These are phyloP conservation scores for Sporisorium graminicola DNA, from an alignment of 1,284 basidiomycete genomes.

Conservation along the genomic window DNA sequence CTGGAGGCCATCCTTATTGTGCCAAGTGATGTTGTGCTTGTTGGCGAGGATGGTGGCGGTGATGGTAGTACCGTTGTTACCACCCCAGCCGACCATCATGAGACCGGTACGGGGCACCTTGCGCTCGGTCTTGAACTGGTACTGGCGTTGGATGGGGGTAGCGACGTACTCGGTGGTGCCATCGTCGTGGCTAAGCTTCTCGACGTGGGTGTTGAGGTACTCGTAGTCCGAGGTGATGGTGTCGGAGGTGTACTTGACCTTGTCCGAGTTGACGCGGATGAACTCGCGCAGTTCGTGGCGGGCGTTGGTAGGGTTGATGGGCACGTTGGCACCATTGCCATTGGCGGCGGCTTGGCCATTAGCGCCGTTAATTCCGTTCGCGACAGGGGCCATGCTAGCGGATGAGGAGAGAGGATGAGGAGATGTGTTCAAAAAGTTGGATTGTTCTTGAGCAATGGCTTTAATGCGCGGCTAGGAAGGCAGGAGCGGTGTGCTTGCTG, in stretches of 20 bases:
- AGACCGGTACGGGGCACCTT: conserved; percentile 92
- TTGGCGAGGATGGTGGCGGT: conserved; percentile 96
- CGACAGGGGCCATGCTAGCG: conserved; percentile 63
- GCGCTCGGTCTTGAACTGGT: conserved; percentile 90
- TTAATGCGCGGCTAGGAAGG: conserved; percentile 62
- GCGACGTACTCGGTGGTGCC: conserved; percentile 66
- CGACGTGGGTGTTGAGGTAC: conserved; percentile 68
- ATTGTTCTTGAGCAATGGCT: background rate
- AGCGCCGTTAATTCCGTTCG: no score
- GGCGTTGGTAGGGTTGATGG: conserved; percentile 67
- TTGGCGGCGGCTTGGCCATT: conserved; percentile 35
- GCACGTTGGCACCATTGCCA: conserved; percentile 43
- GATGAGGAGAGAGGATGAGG: conserved; percentile 11
- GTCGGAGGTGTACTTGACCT: conserved; percentile 63
- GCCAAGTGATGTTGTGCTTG: conserved; percentile 93
- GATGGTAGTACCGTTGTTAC: conserved; percentile 96
- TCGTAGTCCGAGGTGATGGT: conserved; percentile 65
- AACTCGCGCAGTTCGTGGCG: conserved; percentile 66
- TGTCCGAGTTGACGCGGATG: conserved; percentile 67
- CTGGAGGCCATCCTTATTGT: conserved; percentile 91
- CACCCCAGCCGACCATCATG: conserved; percentile 96
- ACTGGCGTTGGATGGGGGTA: conserved; percentile 63
- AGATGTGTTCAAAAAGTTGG: conserved; percentile 17
- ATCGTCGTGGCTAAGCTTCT: conserved; percentile 58
- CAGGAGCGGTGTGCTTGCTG: conserved; percentile 65